These are phyloP conservation scores for Boeremia exigua DNA, from an alignment of 2,329 filamentous ascomycete genomes.

Conservation along the genomic window DNA sequence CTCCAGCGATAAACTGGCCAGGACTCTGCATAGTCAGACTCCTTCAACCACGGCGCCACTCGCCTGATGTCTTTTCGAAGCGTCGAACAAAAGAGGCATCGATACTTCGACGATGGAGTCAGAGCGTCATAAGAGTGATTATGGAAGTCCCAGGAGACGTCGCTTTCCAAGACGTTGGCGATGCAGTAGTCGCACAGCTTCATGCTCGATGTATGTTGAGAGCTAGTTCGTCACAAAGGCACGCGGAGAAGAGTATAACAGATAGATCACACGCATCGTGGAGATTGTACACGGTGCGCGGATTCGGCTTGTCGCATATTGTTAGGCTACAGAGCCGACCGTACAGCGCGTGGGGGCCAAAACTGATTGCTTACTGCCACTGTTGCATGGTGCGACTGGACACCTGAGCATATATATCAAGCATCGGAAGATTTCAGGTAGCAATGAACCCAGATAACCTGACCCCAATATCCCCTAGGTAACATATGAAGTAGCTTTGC, in stretches of 20 bases:
- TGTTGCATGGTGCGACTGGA: neutral
- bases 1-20: conserved; percentile 30
- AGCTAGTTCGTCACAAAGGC: no score
- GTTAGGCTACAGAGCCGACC: neutral
- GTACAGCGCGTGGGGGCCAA: conserved; percentile 4
- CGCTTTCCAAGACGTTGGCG: conserved; percentile 7
- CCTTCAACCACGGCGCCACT: conserved; percentile 13
- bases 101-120: neutral
- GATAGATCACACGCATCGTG: neutral
- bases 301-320: neutral
- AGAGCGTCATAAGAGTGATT: conserved; percentile 10
- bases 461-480: no score
- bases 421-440: no score
- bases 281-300: neutral
- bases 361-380: neutral
- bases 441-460: no score
- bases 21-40: conserved; percentile 2
- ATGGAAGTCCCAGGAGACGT: conserved; percentile 13
- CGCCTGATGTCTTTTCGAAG: conserved; percentile 18
- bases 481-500: neutral
- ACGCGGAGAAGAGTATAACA: neutral
- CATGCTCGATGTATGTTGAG: neutral
- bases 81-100: conserved; percentile 24
- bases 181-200: conserved; percentile 14
- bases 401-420: neutral